These are phyloP conservation scores for Nemania serpens DNA, from an alignment of 2,329 filamentous ascomycete species.

Conservation along the genomic window DNA sequence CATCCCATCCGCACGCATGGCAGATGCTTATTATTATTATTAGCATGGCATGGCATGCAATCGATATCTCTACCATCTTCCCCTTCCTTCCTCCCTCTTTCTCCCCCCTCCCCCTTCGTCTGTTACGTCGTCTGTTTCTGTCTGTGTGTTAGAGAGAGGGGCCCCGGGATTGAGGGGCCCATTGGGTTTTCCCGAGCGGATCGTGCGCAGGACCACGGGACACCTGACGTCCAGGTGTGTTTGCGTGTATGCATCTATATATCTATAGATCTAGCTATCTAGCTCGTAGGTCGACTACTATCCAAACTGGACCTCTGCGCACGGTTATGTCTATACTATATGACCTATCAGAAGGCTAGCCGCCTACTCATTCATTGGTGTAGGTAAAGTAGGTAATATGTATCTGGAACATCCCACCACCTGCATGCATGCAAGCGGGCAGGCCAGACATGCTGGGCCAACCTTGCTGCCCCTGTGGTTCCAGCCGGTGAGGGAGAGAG, in stretches of 20 bases:
- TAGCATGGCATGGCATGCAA: too few relatives aligned
- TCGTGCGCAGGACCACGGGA: background rate
- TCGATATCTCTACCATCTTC: too few relatives aligned
- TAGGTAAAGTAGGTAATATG: background rate
- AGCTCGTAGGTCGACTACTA: background rate
- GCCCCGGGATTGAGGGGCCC: background rate
- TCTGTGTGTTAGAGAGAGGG: background rate
- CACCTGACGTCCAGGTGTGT: background rate
- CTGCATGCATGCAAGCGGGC: slow-evolving; percentile 13
- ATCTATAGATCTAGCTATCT: background rate
- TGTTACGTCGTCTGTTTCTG: background rate
- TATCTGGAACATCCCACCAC: slow-evolving; percentile 14
- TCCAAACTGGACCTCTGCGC: slow-evolving; percentile 5
- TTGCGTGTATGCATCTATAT: background rate
- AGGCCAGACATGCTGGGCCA: slow-evolving; percentile 3
- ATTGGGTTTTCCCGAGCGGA: too few relatives aligned
- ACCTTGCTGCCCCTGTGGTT: slow-evolving; percentile 4
- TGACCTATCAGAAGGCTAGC: background rate
- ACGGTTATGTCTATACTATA: slow-evolving; percentile 8
- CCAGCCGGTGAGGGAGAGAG: background rate
- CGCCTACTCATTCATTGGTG: background rate
- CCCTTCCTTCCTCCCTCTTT: too few relatives aligned
- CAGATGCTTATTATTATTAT: slow-evolving; percentile 17
- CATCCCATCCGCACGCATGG: slow-evolving; percentile 5
- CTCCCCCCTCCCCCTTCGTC: too few relatives aligned